These are phyloP conservation scores for Willaertia magna DNA, from an alignment of 208 protist genomes.

Conservation along the genomic window DNA sequence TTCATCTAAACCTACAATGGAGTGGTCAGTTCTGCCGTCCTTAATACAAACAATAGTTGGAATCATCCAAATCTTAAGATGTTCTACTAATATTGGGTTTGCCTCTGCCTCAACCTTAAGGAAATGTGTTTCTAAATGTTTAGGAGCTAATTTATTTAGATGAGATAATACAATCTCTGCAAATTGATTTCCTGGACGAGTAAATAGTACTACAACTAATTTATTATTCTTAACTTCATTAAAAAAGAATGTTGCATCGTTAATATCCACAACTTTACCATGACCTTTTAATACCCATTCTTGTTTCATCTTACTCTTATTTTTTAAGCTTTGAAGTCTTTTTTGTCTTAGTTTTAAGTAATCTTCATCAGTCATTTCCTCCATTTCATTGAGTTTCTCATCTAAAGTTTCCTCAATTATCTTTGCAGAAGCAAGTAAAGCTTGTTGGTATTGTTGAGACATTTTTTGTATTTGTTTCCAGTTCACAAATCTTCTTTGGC, in stretches of 20 bases:
- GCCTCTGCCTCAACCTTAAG: constrained; percentile 24
- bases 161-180: background rate
- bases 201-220: background rate
- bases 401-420: background rate
- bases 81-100: constrained; percentile 22
- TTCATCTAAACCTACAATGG: constrained; percentile 32
- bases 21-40: constrained; percentile 14
- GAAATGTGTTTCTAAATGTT: constrained; percentile 5
- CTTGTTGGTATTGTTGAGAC: no score
- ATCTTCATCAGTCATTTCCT: background rate
- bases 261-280: background rate
- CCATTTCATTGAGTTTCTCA: background rate
- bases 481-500: no score
- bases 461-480: no score
- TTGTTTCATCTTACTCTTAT: background rate
- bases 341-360: background rate
- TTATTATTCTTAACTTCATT: background rate
- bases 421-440: background rate
- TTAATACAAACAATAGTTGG: constrained; percentile 22
- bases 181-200: background rate
- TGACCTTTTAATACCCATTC: background rate
- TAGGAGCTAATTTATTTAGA: background rate
- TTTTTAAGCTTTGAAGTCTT: background rate
- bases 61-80: constrained; percentile 21
- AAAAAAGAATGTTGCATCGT: background rate